Conservation (phyloP, 257 asterid genomes). For the Solanum okadae region DNA sequence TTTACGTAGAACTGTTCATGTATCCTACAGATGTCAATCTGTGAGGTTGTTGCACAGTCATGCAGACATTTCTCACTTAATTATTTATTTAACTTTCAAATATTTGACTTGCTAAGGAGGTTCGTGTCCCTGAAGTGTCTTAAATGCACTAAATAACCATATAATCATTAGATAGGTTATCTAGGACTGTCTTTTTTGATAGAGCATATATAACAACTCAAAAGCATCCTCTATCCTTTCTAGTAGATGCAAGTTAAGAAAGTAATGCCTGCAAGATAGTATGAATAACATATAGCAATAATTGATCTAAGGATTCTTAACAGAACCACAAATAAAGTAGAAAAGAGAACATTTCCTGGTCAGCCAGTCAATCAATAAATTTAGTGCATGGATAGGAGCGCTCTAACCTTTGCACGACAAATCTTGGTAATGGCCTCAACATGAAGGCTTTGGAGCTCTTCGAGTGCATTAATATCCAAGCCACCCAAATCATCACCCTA, state of each 20-base stretch:
- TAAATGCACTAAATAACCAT: background rate
- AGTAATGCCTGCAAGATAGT: background rate
- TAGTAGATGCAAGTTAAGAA: background rate
- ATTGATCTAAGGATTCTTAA: background rate
- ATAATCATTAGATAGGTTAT: background rate
- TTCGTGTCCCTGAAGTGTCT: background rate
- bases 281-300: background rate
- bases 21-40: background rate
- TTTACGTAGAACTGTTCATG: background rate
- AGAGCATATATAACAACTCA: background rate
- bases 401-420: constrained; percentile 28
- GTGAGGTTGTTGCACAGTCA: background rate
- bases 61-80: background rate
- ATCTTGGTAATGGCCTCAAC: constrained; percentile 39
- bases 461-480: constrained; percentile 23
- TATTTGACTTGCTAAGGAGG: background rate
- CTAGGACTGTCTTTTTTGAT: background rate
- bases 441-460: constrained; percentile 29
- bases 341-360: background rate
- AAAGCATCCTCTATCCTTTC: background rate
- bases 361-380: background rate
- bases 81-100: background rate
- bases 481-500: constrained; percentile 28
- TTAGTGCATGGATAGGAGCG: background rate
- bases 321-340: background rate